These are phyloP conservation scores for Tolypocladium album DNA, from an alignment of 2,329 filamentous ascomycete species.

Conservation along the genomic window DNA sequence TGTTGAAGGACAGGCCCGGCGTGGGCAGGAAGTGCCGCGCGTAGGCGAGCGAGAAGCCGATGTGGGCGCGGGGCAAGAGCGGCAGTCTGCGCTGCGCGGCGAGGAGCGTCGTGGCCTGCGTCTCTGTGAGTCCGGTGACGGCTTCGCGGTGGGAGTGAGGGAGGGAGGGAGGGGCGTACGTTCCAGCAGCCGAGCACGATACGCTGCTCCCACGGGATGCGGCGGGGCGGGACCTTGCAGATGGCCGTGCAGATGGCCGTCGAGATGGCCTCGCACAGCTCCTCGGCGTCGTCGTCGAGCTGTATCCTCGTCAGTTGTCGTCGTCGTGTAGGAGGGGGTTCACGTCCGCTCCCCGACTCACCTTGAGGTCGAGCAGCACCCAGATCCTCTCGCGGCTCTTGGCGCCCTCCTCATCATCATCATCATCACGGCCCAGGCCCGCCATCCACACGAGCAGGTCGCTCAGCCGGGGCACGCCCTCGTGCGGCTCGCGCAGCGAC, in stretches of 20 bases:
- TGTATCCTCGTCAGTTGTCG: slow-evolving; percentile 15
- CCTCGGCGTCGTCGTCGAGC: slow-evolving; percentile 58
- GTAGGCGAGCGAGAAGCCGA: slow-evolving; percentile 55
- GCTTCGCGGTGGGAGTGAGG: no score
- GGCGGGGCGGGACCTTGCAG: slow-evolving; percentile 32
- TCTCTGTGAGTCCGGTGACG: neutral
- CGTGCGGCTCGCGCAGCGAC: slow-evolving; percentile 56
- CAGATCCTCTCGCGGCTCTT: slow-evolving; percentile 28
- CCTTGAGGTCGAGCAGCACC: slow-evolving; percentile 74
- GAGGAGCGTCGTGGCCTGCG: slow-evolving; percentile 55
- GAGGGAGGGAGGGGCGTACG: slow-evolving; percentile 25
- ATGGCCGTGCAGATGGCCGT: slow-evolving; percentile 49
- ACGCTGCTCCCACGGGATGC: slow-evolving; percentile 57
- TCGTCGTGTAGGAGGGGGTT: neutral
- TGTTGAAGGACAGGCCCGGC: slow-evolving; percentile 66
- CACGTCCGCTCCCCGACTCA: slow-evolving; percentile 18
- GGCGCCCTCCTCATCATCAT: slow-evolving; percentile 32
- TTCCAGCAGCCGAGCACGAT: slow-evolving; percentile 79
- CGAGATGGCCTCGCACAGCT: slow-evolving; percentile 60
- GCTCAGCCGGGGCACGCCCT: slow-evolving; percentile 60
- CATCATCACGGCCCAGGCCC: slow-evolving; percentile 39
- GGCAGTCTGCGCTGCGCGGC: slow-evolving; percentile 52
- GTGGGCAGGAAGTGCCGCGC: slow-evolving; percentile 57
- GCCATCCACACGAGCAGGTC: slow-evolving; percentile 68
- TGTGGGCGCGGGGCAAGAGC: slow-evolving; percentile 53